Evolutionary conservation across 1,284 basidiomycete genomes (phyloP).

Genomic region (Ustilago xerochloae): DNA sequence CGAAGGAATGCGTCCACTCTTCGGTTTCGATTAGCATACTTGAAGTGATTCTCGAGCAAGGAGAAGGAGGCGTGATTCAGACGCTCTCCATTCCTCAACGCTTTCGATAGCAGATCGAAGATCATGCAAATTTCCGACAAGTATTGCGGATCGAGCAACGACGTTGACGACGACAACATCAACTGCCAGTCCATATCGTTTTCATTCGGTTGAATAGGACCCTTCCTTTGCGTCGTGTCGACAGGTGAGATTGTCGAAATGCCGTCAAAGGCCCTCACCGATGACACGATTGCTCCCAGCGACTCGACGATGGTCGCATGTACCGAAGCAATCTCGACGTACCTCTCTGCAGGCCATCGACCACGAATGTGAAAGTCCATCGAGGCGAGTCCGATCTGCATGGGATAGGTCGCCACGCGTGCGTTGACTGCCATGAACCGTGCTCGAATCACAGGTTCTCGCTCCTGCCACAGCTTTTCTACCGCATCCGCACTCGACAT

Average conservation of each 20-base stretch:
- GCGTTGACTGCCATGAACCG: conserved; percentile 69
- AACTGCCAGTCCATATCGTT: conserved; percentile 40
- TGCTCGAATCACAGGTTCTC: conserved; percentile 54
- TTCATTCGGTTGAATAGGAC: too few relatives aligned
- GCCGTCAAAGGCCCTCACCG: conserved; percentile 30
- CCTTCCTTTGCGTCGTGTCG: neutral
- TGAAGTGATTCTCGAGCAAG: conserved; percentile 41
- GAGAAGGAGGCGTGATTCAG: conserved; percentile 40
- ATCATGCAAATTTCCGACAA: conserved; percentile 50
- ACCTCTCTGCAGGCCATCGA: conserved; percentile 72
- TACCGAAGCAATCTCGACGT: conserved; percentile 69
- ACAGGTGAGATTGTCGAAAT: neutral
- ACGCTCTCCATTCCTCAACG: conserved; percentile 45
- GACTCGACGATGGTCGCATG: conserved; percentile 55
- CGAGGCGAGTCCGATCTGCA: conserved; percentile 72
- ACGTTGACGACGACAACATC: conserved; percentile 39
- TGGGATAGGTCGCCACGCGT: conserved; percentile 68
- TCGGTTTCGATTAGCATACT: conserved; percentile 29
- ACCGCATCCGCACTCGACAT: conserved; percentile 32
- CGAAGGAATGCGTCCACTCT: conserved; percentile 27
- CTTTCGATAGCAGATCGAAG: conserved; percentile 48
- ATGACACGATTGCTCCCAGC: conserved; percentile 30
- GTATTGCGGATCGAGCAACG: conserved; percentile 51
- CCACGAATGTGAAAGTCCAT: conserved; percentile 70
- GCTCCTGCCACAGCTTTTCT: conserved; percentile 24